Conservation (phyloP, 257 asterid genomes). For the Nicotiana knightiana region DNA sequence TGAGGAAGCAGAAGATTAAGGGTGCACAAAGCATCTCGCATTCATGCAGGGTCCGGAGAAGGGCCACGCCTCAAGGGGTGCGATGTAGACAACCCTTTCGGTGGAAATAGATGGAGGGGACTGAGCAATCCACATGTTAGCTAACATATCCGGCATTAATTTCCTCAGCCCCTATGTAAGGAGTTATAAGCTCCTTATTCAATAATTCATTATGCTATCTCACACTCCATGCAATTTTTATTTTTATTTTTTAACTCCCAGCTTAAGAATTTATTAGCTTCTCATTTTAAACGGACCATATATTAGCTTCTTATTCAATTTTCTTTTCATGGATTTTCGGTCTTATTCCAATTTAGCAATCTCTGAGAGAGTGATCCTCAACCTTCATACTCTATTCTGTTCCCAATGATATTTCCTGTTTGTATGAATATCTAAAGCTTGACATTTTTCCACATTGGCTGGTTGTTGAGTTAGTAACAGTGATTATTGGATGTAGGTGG, state of each 20-base stretch:
- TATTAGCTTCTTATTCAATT: neutral
- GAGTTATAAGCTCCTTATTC: neutral
- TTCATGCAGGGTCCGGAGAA: no score
- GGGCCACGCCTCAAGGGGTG: no score
- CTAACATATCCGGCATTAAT: neutral
- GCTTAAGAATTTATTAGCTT: neutral
- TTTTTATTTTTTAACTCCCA: neutral
- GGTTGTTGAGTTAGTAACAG: neutral
- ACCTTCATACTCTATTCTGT: neutral
- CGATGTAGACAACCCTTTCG: neutral
- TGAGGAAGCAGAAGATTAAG: neutral
- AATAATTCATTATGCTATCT: neutral
- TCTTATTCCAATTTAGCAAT: neutral
- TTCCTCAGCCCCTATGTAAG: neutral
- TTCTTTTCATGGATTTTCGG: neutral
- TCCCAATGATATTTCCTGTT: neutral
- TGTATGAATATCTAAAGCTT: neutral
- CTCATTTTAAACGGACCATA: neutral
- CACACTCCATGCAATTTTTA: neutral
- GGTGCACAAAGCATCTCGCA: no score
- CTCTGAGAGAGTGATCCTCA: neutral
- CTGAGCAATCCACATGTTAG: neutral
- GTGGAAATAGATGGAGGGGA: neutral
- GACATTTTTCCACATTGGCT: neutral
- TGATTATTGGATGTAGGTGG: conserved; percentile 47